Evolutionary conservation across 176 grass and related monocot genomes (phyloP).

Genomic region (Hordeum vulgare): DNA sequence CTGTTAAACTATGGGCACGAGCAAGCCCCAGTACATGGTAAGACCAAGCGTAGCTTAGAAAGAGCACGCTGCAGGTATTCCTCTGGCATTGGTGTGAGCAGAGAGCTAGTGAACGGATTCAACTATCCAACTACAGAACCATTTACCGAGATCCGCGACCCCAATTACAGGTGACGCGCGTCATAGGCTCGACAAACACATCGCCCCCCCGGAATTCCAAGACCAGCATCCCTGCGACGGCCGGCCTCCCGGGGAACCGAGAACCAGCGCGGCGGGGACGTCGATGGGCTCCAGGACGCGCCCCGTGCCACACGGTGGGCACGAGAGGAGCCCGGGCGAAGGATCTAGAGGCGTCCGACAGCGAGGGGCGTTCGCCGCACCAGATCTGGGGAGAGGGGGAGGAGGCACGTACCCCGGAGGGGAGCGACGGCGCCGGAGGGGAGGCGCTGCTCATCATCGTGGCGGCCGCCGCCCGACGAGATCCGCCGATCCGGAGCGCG

Average conservation of each 20-base stretch:
- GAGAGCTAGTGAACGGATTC: background rate
- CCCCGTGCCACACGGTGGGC: background rate
- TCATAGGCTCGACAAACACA: background rate
- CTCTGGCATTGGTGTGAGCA: background rate
- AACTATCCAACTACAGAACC: background rate
- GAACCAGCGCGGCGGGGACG: background rate
- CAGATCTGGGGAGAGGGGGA: constrained; percentile 18
- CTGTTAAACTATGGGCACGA: background rate
- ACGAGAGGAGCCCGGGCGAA: background rate
- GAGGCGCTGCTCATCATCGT: constrained; percentile 36
- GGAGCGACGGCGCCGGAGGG: constrained; percentile 18
- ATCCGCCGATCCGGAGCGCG: background rate
- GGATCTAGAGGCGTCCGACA: background rate
- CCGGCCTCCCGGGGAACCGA: background rate
- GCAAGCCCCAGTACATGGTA: background rate
- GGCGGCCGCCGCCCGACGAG: background rate
- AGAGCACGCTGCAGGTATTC: background rate
- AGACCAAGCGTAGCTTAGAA: background rate
- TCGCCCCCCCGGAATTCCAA: background rate
- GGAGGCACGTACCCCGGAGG: constrained; percentile 16
- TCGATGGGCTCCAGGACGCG: background rate
- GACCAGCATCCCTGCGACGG: background rate
- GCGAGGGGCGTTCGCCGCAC: background rate
- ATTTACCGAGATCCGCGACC: background rate
- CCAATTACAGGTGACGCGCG: background rate